A percentile compares a stretch with the other conserved stretches of the same genome.
These are phyloP conservation scores for Tetrapisispora iriomotensis DNA, from an alignment of 805 yeast genomes.

Conservation along the genomic window DNA sequence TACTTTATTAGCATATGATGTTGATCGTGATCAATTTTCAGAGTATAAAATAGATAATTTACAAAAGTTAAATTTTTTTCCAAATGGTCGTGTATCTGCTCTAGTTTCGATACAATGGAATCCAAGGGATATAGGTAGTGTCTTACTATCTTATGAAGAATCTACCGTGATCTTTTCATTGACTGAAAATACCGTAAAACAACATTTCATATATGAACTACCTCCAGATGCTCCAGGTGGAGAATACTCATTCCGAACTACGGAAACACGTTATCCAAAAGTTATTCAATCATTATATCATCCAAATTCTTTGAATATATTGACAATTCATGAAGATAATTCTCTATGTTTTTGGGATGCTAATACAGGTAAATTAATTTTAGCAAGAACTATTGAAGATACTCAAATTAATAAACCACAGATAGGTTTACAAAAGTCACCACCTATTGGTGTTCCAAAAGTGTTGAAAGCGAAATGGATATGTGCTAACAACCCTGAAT, in stretches of 20 bases:
- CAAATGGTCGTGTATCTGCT: conserved; percentile 50
- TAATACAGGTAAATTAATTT: conserved; percentile 58
- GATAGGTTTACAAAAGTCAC: conserved; percentile 11
- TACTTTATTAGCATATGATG: conserved; percentile 57
- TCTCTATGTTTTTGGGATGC: conserved; percentile 91
- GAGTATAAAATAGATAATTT: conserved; percentile 60
- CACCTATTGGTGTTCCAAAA: conserved; percentile 20
- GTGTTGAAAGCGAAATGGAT: conserved; percentile 63
- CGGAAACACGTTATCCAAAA: conserved; percentile 33
- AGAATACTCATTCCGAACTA: conserved; percentile 29
- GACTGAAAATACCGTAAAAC: conserved; percentile 47
- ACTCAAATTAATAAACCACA: conserved; percentile 50
- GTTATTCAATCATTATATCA: conserved; percentile 61
- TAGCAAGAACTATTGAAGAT: conserved; percentile 65
- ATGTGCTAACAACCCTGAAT: conserved; percentile 70
- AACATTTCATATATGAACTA: conserved; percentile 49
- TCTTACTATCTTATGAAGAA: conserved; percentile 64
- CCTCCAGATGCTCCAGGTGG: conserved; percentile 69
- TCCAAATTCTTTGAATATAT: conserved; percentile 82
- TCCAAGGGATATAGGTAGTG: conserved; percentile 78
- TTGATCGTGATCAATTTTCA: conserved; percentile 64
- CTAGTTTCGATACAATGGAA: conserved; percentile 66
- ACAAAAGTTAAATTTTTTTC: conserved; percentile 48
- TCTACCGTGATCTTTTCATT: conserved; percentile 63
- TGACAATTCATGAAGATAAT: conserved; percentile 74